Conservation (phyloP, 2,329 filamentous ascomycete species). For the Pseudogymnoascus sp. region DNA sequence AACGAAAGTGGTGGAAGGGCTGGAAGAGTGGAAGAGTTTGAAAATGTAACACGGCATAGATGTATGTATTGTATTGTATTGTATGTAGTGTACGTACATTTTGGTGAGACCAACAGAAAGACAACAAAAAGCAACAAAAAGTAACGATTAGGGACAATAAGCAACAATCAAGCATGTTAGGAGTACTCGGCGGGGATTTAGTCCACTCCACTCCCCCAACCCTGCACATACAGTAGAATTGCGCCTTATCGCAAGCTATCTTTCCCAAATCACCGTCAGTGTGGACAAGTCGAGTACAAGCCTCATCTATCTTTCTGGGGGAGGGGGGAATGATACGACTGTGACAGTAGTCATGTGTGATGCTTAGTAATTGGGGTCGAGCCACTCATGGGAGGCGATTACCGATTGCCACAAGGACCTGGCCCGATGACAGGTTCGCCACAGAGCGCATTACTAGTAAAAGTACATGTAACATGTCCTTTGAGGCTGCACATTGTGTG, state of each 20-base stretch:
- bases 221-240: not conserved
- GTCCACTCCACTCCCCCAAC: not conserved
- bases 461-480: not conserved
- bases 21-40: too few relatives aligned
- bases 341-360: not conserved
- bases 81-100: not conserved
- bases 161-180: not conserved
- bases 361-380: not conserved
- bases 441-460: not conserved
- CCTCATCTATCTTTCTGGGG: not conserved
- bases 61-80: not conserved
- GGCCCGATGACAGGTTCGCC: not conserved
- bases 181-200: not conserved
- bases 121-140: not conserved
- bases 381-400: not conserved
- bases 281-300: not conserved
- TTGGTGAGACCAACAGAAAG: not conserved
- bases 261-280: not conserved
- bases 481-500: not conserved
- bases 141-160: not conserved
- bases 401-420: not conserved
- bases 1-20: not conserved
- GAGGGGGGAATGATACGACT: not conserved
- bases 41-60: not conserved
- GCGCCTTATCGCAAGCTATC: conserved; percentile 1